Base-by-base conservation (phyloP, 306 rosid species). In the Astragalus membranaceus region DNA sequence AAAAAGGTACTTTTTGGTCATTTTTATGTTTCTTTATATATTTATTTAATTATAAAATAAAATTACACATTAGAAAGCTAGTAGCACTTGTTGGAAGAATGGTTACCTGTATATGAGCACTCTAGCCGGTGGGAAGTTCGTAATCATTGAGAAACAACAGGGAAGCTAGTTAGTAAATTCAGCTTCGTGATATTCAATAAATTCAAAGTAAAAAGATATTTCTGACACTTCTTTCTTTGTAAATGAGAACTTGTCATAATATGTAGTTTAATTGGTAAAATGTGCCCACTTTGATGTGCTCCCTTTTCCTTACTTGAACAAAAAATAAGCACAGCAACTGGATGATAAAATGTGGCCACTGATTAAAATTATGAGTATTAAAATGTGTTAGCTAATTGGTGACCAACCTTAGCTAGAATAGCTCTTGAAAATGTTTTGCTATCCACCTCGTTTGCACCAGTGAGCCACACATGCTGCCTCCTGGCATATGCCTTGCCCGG, bases 391-490 rank as follows among this genome's bases (percentile, higher is more conserved):
- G n/a, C n/a, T n/a, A n/a, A 57, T 20, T 46, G 16, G 36, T 1
- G 41, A 30, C 16, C 50, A 89, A 89, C 96, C 99, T 95, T 95
- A 48, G 99, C 99, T 68, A 91, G 86, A 82, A 95, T 91, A 62
- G 97, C 97, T 69, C 97, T 85, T 8, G 92, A 86, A 79, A 95
- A 95, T 44, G 77, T 86, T 82, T 91, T 89, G 80, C 89, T 91
- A 72, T 89, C 96, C 43, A 86, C 92, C 63, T 95, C 92, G 73
- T 91, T 87, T 41, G 97, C 96, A 14, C 95, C 92, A 0, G 92
- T 78, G 15, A 94, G 92, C 99, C 99, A 94, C 16, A 94, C 77
- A 58, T 91, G 99, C 42, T 89, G 88, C 79, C 92, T 79, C 77
- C 84, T 86, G 3, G 86, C 57, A 61, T 81, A 91, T 54, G 99